Evolutionary conservation across 441 rosid genomes (phyloP), one percentile per base, ranked within the genome.

Genomic region (Populus hybrid): DNA sequence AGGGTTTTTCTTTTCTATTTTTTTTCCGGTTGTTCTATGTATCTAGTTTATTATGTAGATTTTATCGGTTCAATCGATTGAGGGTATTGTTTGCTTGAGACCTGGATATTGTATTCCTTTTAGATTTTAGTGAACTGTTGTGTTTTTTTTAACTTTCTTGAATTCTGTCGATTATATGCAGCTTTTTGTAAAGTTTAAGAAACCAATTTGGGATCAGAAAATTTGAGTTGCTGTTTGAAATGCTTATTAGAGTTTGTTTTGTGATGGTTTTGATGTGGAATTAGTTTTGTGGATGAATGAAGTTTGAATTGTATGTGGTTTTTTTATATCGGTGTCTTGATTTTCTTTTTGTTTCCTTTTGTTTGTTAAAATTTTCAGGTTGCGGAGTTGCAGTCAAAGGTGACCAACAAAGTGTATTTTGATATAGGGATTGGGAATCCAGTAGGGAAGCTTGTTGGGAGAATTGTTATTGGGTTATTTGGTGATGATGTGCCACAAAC

Each of bases 401-500:
- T 93, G 78, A 94, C 98, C 9, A 89, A 89, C 76, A 94, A 94
- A 81, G 99, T 96, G 66, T 96, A 87, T 85, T 89, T 96, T 28
- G 99, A 96, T 81, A 85, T 96, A 76, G 90, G 98, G 82, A 89
- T 96, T 79, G 99, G 99, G 45, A 91, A 94, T 70, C 98, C 98
- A 6, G 95, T 89, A 20, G 96, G 97, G 9, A 94, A 92, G 82
- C 89, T 92, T 73, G 98, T 83, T 24, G 98, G 98, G 73, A 91
- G 98, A 84, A 84, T 96, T 81, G 98, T 93, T 21, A 91, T 96
- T 80, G 99, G 99, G 74, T 82, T 96, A 79, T 96, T 77, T 42
- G 98, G 98, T 53, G 98, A 93, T 75, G 98, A 96, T 83, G 98
- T 94, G 75, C 98, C 99, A 1, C 94, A 93, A 73, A 96, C 99